Base-by-base conservation (phyloP, 1,139 yeast species). In the Candida albicans region DNA sequence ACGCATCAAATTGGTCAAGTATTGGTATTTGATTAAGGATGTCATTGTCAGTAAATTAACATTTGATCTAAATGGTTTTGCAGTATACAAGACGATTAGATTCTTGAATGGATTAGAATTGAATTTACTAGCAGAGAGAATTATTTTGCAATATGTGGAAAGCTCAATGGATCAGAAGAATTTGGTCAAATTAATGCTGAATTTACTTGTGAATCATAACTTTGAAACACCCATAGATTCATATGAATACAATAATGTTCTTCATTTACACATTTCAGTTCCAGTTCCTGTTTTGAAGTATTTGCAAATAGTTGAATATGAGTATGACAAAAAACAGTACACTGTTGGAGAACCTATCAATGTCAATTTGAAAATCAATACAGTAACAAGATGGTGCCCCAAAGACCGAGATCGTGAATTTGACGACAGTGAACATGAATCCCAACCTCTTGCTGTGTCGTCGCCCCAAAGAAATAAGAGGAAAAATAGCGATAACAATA, bases 291-390 rank as follows among this genome's bases (percentile, higher is more conserved):
- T 65, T 3, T 67, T 80, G 22, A 73, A 77, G 47, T 67, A 73
- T 33, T 65, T 82, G 18, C 85, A 81, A 45, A 60, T 70, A 3
- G 73, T 77, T 9, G 79, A 76, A 49, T 70, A 77, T 44, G 56
- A 67, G 1, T 73, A 68, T 45, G 67, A 68, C 2, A 62, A 61
- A 37, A 60, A 63, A 24, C 77, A 73, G 40, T 82, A 73, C 50
- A 59, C 74, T 8, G 82, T 87, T 1, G 95, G 95, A 1, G 83
- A 80, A 40, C 81, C 87, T 0, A 77, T 87, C 18, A 53, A 62
- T 0, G 69, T 75, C 2, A 61, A 56, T 3, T 59, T 87, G 18
- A 55, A 48, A 0, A 63, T 84, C 6, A 60, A 67, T n/a, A 73
- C 87, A 0, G 55, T 66, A 3, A 65, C 70, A 2, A 67, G 60